These are phyloP conservation scores for Gloeophyllum trabeum DNA, from an alignment of 768 basidiomycete species.

Conservation along the genomic window DNA sequence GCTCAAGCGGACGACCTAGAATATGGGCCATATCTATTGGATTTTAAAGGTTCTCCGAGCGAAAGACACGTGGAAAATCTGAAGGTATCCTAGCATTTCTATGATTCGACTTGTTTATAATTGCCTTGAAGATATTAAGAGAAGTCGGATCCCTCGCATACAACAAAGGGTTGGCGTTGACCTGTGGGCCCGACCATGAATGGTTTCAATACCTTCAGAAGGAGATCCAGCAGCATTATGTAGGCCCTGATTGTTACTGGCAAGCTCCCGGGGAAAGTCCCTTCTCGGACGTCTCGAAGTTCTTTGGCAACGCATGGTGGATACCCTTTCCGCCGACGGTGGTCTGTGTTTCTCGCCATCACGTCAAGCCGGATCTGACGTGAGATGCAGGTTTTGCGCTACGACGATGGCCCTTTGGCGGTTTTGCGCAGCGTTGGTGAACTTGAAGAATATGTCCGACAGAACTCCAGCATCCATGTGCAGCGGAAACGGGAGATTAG, in stretches of 20 bases:
- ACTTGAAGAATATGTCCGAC: constrained; percentile 46
- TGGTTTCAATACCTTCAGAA: constrained; percentile 35
- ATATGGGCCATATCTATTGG: constrained; percentile 60
- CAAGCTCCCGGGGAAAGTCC: constrained; percentile 21
- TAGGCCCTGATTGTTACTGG: constrained; percentile 73
- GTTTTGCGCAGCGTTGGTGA: constrained; percentile 36
- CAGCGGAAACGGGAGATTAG: constrained; percentile 43
- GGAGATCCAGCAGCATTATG: constrained; percentile 41
- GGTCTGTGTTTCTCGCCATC: constrained; percentile 10
- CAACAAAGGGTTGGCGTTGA: constrained; percentile 33
- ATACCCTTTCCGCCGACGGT: constrained; percentile 69
- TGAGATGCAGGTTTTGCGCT: constrained; percentile 43
- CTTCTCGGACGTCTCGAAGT: constrained; percentile 28
- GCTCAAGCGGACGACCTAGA: constrained; percentile 43
- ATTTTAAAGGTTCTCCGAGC: constrained; percentile 49
- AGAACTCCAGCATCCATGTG: constrained; percentile 45
- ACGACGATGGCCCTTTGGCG: constrained; percentile 45
- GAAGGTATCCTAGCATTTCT: constrained; percentile 32
- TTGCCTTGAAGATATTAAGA: constrained; percentile 45
- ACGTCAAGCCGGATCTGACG: constrained; percentile 2
- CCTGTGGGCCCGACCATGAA: constrained; percentile 34
- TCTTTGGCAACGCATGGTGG: constrained; percentile 74
- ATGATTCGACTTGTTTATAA: neutral
- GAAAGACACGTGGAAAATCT: constrained; percentile 73
- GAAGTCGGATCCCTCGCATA: constrained; percentile 55